These are phyloP conservation scores for Talaromyces sp. DNA, from an alignment of 2,329 filamentous ascomycete species.

Conservation along the genomic window DNA sequence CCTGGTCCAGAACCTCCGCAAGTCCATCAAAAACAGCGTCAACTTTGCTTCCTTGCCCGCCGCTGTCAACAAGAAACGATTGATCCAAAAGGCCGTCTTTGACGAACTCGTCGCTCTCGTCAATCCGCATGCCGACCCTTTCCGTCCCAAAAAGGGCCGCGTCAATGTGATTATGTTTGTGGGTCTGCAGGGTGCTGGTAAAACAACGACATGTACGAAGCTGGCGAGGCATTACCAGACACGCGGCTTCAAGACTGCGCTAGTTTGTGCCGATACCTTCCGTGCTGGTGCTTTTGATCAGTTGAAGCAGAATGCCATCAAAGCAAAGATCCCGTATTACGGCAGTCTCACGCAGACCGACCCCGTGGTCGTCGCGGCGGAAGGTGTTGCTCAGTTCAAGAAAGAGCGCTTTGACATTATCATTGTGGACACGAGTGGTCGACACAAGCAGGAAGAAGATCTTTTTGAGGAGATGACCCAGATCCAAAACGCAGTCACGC, in stretches of 20 bases:
- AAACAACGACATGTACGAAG: constrained; percentile 98
- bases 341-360: constrained; percentile 95
- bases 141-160: constrained; percentile 95
- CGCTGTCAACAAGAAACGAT: constrained; percentile 93
- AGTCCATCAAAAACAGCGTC: constrained; percentile 83
- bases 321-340: constrained; percentile 98
- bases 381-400: constrained; percentile 98
- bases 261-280: constrained; percentile 98
- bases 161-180: constrained; percentile 99
- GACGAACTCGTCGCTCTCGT: constrained; percentile 94
- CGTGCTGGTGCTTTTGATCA: constrained; percentile 97
- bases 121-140: constrained; percentile 89
- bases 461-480: constrained; percentile 97
- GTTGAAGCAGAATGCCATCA: constrained; percentile 96
- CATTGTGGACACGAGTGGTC: constrained; percentile 93
- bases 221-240: constrained; percentile 91
- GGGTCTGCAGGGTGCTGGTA: constrained; percentile 92
- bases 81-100: constrained; percentile 97
- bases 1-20: constrained; percentile 83
- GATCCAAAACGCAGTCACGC: constrained; percentile 82
- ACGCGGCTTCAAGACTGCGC: constrained; percentile 82
- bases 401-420: constrained; percentile 98
- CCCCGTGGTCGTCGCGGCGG: constrained; percentile 84
- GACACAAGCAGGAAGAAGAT: constrained; percentile 90
- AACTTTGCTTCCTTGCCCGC: constrained; percentile 92